A percentile compares a stretch with the other conserved stretches of the same genome.
phyloP scores from a whole-genome alignment of 345 rosid genomes.

The Populus davidiana region DNA sequence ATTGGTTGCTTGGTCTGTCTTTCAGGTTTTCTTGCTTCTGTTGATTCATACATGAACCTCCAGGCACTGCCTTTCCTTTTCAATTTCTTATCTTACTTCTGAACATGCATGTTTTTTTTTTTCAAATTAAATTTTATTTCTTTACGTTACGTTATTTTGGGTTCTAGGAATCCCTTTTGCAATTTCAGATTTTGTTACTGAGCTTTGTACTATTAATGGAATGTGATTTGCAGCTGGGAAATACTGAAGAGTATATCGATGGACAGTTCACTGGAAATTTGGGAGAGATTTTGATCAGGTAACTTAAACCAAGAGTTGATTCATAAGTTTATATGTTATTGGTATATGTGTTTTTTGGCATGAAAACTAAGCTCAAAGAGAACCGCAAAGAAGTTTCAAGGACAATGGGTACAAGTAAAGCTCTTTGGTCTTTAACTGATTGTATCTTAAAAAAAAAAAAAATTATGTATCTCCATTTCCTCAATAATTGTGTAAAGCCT shows the following conservation, averaged over 20 bases:
- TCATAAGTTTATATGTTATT: not conserved
- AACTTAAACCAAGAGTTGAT: not conserved
- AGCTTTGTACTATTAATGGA: not conserved
- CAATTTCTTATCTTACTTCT: not conserved
- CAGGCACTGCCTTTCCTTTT: constrained; percentile 43
- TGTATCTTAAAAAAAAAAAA: too few species aligned
- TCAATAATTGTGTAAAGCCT: too few species aligned
- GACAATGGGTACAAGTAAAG: not conserved
- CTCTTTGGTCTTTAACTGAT: too few species aligned
- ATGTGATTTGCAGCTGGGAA: constrained; percentile 58
- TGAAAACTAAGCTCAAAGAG: not conserved
- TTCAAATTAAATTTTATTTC: not conserved
- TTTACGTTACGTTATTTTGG: not conserved
- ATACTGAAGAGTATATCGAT: constrained; percentile 79
- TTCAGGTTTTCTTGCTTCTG: constrained; percentile 89
- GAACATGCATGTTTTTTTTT: too few species aligned
- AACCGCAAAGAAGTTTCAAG: not conserved
- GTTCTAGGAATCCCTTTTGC: not conserved
- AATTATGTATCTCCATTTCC: too few species aligned
- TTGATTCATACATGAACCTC: constrained; percentile 96
- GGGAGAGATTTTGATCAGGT: constrained; percentile 94
- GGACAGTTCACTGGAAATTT: constrained; percentile 84
- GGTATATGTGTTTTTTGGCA: not conserved
- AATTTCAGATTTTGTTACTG: not conserved
- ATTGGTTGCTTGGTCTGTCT: not conserved